phyloP scores from a whole-genome alignment of 495 filamentous ascomycete species.

The Xylaria palmicola region DNA sequence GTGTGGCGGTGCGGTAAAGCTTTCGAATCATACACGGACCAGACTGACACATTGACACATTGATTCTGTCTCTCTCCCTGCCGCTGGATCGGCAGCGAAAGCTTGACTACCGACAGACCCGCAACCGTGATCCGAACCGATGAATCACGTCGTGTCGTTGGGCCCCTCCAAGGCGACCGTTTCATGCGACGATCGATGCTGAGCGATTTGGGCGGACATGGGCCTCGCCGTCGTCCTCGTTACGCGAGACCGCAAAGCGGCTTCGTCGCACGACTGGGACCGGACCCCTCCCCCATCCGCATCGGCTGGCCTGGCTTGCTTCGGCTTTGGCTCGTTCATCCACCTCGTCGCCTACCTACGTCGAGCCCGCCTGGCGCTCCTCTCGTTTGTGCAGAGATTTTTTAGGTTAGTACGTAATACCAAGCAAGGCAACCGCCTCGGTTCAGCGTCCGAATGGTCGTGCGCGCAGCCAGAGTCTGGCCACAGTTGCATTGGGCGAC shows the following conservation, averaged over 20 bases:
- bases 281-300: background rate
- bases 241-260: background rate
- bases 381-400: background rate
- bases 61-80: conserved; percentile 6
- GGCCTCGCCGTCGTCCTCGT: background rate
- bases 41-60: background rate
- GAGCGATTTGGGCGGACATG: background rate
- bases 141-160: conserved; percentile 6
- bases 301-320: conserved; percentile 5
- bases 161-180: background rate
- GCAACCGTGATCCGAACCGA: background rate
- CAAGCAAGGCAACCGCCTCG: conserved; percentile 1
- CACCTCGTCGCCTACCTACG: background rate
- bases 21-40: too few species aligned
- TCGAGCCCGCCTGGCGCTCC: background rate
- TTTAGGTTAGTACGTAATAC: conserved; percentile 11
- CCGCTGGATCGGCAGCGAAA: background rate
- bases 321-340: background rate
- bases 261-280: conserved; percentile 1
- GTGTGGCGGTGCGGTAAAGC: too few species aligned
- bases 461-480: background rate
- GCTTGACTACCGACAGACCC: background rate
- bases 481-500: background rate
- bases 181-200: background rate
- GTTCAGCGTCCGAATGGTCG: background rate